Percentiles rank a stretch among this genome's conserved stretches.
Evolutionary conservation across 2,329 filamentous ascomycete species (phyloP).

Genomic region (Talaromyces sp.): DNA sequence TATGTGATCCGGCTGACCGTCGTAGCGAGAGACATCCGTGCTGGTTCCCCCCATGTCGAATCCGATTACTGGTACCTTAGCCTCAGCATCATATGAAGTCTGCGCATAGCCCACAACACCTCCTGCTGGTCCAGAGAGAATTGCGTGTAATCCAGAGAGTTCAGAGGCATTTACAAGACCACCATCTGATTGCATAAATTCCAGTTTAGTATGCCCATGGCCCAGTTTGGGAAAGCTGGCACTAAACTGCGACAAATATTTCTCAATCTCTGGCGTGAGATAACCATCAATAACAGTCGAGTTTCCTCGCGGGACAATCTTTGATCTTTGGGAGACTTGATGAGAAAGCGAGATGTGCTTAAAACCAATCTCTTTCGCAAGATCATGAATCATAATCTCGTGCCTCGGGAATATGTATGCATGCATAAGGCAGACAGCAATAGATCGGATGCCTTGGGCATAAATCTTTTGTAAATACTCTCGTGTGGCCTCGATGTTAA

Average conservation of each 20-base stretch:
- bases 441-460: slow-evolving; percentile 66
- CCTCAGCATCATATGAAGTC: not conserved
- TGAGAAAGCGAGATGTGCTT: slow-evolving; percentile 74
- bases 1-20: slow-evolving; percentile 86
- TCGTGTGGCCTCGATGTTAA: slow-evolving; percentile 48
- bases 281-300: slow-evolving; percentile 76
- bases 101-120: slow-evolving; percentile 1
- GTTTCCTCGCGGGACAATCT: slow-evolving; percentile 67
- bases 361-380: slow-evolving; percentile 80
- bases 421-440: slow-evolving; percentile 87
- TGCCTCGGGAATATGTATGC: slow-evolving; percentile 86
- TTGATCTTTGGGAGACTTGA: slow-evolving; percentile 80
- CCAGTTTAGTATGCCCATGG: slow-evolving; percentile 69
- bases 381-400: slow-evolving; percentile 67
- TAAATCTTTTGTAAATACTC: slow-evolving; percentile 61
- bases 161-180: slow-evolving; percentile 52
- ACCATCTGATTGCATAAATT: slow-evolving; percentile 94
- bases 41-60: slow-evolving; percentile 92
- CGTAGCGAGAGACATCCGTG: slow-evolving; percentile 69
- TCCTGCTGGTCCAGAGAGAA: slow-evolving; percentile 43
- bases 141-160: slow-evolving; percentile 83
- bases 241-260: slow-evolving; percentile 71
- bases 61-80: slow-evolving; percentile 53
- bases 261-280: slow-evolving; percentile 69
- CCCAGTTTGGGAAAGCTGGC: slow-evolving; percentile 74